Base-by-base conservation (phyloP, 805 yeast species). In the Wickerhamomyces queroliae region DNA sequence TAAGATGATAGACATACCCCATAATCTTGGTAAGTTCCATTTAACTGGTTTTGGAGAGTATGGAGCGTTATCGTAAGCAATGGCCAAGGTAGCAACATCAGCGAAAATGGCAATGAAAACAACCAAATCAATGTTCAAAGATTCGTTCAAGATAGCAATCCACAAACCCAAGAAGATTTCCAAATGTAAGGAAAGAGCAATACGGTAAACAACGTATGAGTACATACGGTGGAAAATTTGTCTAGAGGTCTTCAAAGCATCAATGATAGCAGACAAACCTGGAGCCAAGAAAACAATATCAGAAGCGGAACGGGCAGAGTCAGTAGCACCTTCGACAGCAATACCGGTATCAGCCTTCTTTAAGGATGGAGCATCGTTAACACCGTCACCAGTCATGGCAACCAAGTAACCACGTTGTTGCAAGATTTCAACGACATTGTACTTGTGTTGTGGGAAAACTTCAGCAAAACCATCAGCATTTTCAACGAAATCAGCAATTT, bases 381-480 rank as follows among this genome's bases (percentile, higher is more conserved):
- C 96, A 86, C 96, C 96, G 67, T 88, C 96, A 84, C 96, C 96
- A 76, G 96, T 88, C 96, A 88, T 88, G 70, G 96, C 96, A 72
- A 89, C 95, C 72, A 88, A 78, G 82, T 84, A 87, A 72, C 96
- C 96, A 79, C 95, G 83, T 67, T 82, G 78, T 77, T 88, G 96
- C 69, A 88, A 78, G 66, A 87, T 86, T 74, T 87, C 95, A 69
- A 88, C 96, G 61, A 90, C 95, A 66, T 83, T 86, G 76, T 85
- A 87, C 75, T 88, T 88, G 77, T 88, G 96, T 77, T 88, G 95
- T 56, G 96, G 96, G 95, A 88, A 88, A 65, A 88, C 96, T 76
- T 88, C 96, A 69, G 96, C 96, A 67, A 88, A 88, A 78, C 96
- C 96, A 74, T 88, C 96, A 52, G 96, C 96, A 62, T 86, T 87